Conservation (phyloP, 352 stramenopile species). For the Chrysophaeum taylorii region DNA sequence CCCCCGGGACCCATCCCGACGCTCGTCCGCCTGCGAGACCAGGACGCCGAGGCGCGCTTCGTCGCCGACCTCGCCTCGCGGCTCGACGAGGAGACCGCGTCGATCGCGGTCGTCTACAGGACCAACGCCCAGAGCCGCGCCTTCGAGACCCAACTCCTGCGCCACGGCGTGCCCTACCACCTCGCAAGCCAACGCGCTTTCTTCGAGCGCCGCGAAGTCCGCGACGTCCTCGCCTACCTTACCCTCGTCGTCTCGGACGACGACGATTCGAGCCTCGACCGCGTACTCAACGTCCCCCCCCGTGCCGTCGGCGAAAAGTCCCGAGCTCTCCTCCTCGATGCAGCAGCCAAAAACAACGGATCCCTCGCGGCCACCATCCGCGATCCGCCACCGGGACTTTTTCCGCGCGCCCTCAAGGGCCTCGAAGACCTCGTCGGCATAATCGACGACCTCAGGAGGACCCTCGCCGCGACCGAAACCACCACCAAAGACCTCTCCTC, state of each 20-base stretch:
- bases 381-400: too few species aligned
- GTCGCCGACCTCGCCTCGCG: background rate
- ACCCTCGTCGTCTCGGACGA: conserved; percentile 43
- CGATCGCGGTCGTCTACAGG: conserved; percentile 49
- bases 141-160: conserved; percentile 48
- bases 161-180: conserved; percentile 44
- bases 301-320: conserved; percentile 41
- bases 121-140: conserved; percentile 51
- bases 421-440: too few species aligned
- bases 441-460: too few species aligned
- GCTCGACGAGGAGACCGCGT: background rate
- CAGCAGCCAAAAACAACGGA: too few species aligned
- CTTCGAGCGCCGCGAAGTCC: conserved; percentile 51
- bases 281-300: conserved; percentile 45
- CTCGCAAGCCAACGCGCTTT: conserved; percentile 42
- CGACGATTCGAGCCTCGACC: conserved; percentile 40
- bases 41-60: conserved; percentile 16
- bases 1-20: background rate
- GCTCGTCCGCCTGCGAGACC: conserved; percentile 11
- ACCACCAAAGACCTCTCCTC: too few species aligned
- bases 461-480: too few species aligned
- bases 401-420: too few species aligned
- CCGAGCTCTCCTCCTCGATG: too few species aligned
- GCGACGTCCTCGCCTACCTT: conserved; percentile 52
- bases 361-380: too few species aligned